Percentiles rank a stretch among this genome's conserved stretches.
Conservation (phyloP, 352 stramenopile species). For the Blastocystis sp. region DNA sequence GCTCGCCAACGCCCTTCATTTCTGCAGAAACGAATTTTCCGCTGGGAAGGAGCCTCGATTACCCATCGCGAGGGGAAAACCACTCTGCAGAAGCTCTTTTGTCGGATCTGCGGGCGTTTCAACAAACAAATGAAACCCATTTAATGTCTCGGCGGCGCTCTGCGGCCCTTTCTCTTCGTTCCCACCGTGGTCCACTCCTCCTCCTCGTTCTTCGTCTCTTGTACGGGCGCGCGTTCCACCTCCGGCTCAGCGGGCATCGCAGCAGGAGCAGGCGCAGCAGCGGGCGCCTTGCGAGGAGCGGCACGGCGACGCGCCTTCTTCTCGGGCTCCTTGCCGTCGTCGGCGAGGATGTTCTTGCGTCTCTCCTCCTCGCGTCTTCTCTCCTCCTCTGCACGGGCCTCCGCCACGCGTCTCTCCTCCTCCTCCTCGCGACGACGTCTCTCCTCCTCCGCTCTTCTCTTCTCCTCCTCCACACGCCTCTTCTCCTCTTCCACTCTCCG, state of each 20-base stretch:
- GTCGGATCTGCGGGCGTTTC: background rate
- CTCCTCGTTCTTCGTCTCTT: background rate
- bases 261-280: background rate
- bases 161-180: constrained; percentile 11
- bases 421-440: constrained; percentile 1
- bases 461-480: constrained; percentile 12
- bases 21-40: background rate
- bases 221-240: no score
- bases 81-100: background rate
- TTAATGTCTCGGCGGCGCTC: background rate
- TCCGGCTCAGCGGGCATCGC: no score
- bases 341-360: constrained; percentile 1
- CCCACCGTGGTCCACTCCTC: constrained; percentile 21
- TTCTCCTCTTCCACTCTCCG: background rate
- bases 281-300: background rate
- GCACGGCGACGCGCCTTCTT: background rate
- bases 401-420: constrained; percentile 1
- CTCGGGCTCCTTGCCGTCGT: background rate
- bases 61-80: constrained; percentile 2
- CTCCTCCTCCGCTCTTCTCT: constrained; percentile 8
- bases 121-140: background rate
- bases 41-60: background rate
- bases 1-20: background rate
- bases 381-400: background rate
- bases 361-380: background rate